These are phyloP conservation scores for Ascodesmis nigricans DNA, from an alignment of 495 filamentous ascomycete genomes.

Conservation along the genomic window DNA sequence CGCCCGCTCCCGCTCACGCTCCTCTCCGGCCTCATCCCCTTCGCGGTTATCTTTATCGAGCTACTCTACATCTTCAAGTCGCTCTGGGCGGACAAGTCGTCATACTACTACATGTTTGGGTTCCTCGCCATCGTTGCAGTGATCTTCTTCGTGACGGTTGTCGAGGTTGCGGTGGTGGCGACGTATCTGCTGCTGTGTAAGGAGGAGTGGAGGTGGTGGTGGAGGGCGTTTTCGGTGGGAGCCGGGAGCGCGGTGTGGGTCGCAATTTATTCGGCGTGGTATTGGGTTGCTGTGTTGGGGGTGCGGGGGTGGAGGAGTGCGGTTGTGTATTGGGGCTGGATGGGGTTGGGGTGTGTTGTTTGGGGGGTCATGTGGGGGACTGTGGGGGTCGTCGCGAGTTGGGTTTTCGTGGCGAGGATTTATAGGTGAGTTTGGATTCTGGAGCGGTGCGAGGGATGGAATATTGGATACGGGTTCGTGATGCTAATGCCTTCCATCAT, in stretches of 20 bases:
- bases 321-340: slow-evolving; percentile 73
- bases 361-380: slow-evolving; percentile 74
- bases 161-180: slow-evolving; percentile 75
- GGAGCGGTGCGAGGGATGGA: no score
- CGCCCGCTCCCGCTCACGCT: slow-evolving; percentile 38
- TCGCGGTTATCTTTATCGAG: slow-evolving; percentile 86
- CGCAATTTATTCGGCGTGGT: slow-evolving; percentile 69
- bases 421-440: slow-evolving; percentile 40
- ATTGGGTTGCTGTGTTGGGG: slow-evolving; percentile 63
- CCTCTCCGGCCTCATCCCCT: slow-evolving; percentile 65
- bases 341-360: slow-evolving; percentile 53
- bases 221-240: slow-evolving; percentile 73
- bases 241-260: slow-evolving; percentile 67
- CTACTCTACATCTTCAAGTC: slow-evolving; percentile 81
- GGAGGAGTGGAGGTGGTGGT: slow-evolving; percentile 94
- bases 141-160: slow-evolving; percentile 56
- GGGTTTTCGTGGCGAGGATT: slow-evolving; percentile 72
- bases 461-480: no score
- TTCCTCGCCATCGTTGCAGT: slow-evolving; percentile 57
- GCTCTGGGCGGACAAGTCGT: slow-evolving; percentile 79
- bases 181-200: slow-evolving; percentile 72
- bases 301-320: slow-evolving; percentile 63
- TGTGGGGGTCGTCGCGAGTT: slow-evolving; percentile 69
- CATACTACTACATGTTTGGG: slow-evolving; percentile 89
- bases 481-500: slow-evolving; percentile 1